Base-by-base conservation (phyloP, 208 protist species). In the Leishmania turanica region DNA sequence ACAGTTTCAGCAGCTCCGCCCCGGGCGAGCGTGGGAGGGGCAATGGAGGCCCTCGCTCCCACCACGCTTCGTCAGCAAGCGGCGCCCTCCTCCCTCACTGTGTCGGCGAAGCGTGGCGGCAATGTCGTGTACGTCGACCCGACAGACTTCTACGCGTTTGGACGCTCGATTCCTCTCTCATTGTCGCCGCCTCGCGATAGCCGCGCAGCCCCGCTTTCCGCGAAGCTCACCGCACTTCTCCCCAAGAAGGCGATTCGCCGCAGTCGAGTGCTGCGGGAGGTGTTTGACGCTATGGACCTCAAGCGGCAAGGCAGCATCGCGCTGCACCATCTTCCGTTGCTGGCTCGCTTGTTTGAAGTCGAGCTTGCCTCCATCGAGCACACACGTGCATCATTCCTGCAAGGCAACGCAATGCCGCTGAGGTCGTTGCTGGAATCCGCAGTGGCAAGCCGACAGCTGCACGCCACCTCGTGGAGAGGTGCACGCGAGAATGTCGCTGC, bases 231-330 rank as follows among this genome's bases (percentile, higher is more conserved):
- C 0, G 47, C 74, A 8, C 80, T 84, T 45, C 66, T 84, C 31
- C 80, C 80, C 34, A 85, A 71, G 78, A 74, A 77, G 37, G 75
- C 80, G 40, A 83, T 77, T 73, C 89, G 78, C 0, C 86, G 90
- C 66, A 93, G 81, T 62, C 80, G 77, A 13, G 84, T 94, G 17
- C 77, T 96, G 54, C 85, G 92, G 1, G 83, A 91, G 51, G 91
- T 89, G 24, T 96, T 96, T 78, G 79, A 89, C 31, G 45, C 87
- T 17, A 79, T 96, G 70, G 92, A 96, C 75, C n/a, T 92, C 11
- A 85, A 92, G 40, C 78, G 82, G 56, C 79, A 77, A 27, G 87
- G 89, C 47, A 40, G 78, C 3, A 82, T 96, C 71, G 49, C 75
- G 53, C 75, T 82, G n/a, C 40, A 56, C 1, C 64, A 86, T 51